Evolutionary conservation across 164 flowering plant genomes (phyloP).

Genomic region (Tetracentron sinense): DNA sequence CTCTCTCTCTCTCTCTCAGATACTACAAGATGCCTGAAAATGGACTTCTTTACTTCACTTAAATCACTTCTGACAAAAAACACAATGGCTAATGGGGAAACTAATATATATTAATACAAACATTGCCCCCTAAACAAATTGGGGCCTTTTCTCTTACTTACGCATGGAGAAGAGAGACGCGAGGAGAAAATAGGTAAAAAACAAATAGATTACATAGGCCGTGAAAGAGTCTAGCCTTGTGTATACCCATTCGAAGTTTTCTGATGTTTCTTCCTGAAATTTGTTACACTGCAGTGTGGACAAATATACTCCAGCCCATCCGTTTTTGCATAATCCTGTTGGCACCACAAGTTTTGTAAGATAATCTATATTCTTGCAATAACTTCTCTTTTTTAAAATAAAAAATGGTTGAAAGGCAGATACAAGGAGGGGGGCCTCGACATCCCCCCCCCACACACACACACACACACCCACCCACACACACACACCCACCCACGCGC

Average conservation of each 20-base stretch:
- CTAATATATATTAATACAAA: not conserved
- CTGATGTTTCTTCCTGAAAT: constrained; percentile 64
- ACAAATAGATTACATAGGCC: constrained; percentile 12
- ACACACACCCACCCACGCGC: too few species aligned
- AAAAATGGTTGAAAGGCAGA: too few species aligned
- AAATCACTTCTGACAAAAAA: not conserved
- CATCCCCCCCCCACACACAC: too few species aligned
- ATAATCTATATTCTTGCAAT: too few species aligned
- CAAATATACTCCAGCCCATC: constrained; percentile 97
- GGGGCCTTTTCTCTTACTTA: not conserved
- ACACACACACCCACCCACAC: too few species aligned
- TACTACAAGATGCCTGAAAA: too few species aligned
- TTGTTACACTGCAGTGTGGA: constrained; percentile 87
- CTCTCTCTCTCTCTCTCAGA: too few species aligned
- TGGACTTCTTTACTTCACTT: not conserved
- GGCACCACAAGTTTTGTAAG: constrained; percentile 6
- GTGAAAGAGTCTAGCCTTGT: constrained; percentile 8
- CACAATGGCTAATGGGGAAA: not conserved
- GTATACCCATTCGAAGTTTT: constrained; percentile 65
- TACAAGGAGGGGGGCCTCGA: too few species aligned
- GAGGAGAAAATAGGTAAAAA: not conserved
- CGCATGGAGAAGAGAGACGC: not conserved
- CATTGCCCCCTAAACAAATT: not conserved
- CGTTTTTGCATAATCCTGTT: constrained; percentile 98
- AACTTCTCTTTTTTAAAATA: too few species aligned